Conservation (phyloP, 129 eudicot genomes). For the Centrapalus pauciflorus region DNA sequence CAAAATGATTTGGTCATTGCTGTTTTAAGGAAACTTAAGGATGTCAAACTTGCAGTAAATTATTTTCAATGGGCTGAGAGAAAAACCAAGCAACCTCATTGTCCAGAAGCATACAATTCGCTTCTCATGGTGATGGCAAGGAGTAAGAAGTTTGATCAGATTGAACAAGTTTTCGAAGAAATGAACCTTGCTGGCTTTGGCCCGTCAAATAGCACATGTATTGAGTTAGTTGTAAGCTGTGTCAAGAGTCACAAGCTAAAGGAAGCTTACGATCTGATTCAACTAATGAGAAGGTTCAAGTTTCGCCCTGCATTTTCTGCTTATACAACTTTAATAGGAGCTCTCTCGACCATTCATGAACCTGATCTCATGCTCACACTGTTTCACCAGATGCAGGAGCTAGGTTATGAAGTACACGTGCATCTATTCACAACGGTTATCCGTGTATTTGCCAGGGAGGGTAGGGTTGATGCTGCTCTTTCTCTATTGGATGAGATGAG, state of each 20-base stretch:
- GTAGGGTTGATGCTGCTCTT: slow-evolving; percentile 69
- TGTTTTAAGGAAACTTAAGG: slow-evolving; percentile 62
- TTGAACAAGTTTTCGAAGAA: slow-evolving; percentile 68
- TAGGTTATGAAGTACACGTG: slow-evolving; percentile 80
- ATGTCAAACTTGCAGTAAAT: slow-evolving; percentile 50
- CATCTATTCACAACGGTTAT: slow-evolving; percentile 82
- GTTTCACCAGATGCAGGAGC: slow-evolving; percentile 86
- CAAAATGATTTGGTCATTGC: slow-evolving; percentile 51
- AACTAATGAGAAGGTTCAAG: slow-evolving; percentile 83
- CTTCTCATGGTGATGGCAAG: slow-evolving; percentile 76
- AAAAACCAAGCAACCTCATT: slow-evolving; percentile 44
- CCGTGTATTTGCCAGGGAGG: slow-evolving; percentile 67
- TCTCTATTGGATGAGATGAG: slow-evolving; percentile 79
- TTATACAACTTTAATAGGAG: slow-evolving; percentile 82
- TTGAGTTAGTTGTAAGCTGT: slow-evolving; percentile 59
- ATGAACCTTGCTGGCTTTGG: slow-evolving; percentile 85
- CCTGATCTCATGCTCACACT: slow-evolving; percentile 69
- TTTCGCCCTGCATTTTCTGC: slow-evolving; percentile 92
- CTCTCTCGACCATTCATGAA: slow-evolving; percentile 48
- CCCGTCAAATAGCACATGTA: slow-evolving; percentile 48
- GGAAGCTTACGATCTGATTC: slow-evolving; percentile 64
- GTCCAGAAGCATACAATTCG: slow-evolving; percentile 69
- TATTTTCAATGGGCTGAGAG: slow-evolving; percentile 80
- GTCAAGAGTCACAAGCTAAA: slow-evolving; percentile 54
- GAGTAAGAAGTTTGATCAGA: slow-evolving; percentile 45